Percentiles rank a stretch among this genome's conserved stretches.
phyloP scores from a whole-genome alignment of 1,284 basidiomycete genomes.

The Cryptococcus deneoformans region DNA sequence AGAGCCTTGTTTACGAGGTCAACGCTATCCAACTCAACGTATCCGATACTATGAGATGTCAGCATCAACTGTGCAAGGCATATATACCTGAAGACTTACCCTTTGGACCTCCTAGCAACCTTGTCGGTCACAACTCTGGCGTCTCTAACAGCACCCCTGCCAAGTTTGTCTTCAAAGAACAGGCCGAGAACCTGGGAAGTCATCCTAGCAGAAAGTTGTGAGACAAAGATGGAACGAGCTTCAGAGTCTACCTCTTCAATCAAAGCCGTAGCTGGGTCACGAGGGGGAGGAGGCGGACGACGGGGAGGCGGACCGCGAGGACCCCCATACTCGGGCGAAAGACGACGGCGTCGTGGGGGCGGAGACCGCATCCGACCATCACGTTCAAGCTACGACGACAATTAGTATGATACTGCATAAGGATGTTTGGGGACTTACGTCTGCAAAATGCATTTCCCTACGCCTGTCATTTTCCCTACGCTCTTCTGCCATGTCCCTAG shows the following conservation, averaged over 20 bases:
- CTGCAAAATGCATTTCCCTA: slow-evolving; percentile 18
- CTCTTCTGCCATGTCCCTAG: slow-evolving; percentile 43
- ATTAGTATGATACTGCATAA: not conserved
- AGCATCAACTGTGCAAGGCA: not conserved
- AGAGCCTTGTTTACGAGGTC: slow-evolving; percentile 90
- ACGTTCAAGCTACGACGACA: not conserved
- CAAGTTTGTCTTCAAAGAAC: slow-evolving; percentile 97
- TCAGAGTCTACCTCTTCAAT: slow-evolving; percentile 68
- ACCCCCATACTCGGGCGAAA: slow-evolving; percentile 68
- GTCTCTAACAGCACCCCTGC: slow-evolving; percentile 87
- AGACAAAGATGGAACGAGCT: slow-evolving; percentile 96
- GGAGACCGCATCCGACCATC: slow-evolving; percentile 6
- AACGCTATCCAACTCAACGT: slow-evolving; percentile 90
- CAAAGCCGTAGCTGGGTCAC: slow-evolving; percentile 23
- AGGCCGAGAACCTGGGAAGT: slow-evolving; percentile 94
- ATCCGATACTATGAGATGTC: slow-evolving; percentile 66
- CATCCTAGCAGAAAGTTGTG: slow-evolving; percentile 92
- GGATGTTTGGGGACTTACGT: slow-evolving; percentile 6
- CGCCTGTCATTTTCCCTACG: slow-evolving; percentile 30
- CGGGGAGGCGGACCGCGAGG: slow-evolving; percentile 40
- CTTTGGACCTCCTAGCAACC: slow-evolving; percentile 88
- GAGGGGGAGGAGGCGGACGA: slow-evolving; percentile 8
- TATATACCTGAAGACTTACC: slow-evolving; percentile 54
- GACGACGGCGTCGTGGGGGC: slow-evolving; percentile 52
- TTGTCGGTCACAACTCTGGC: slow-evolving; percentile 93